Percentiles rank a stretch among this genome's conserved stretches.
phyloP scores from a whole-genome alignment of 192 early-diverging fungal genomes.

The Borealophlyctis nickersoniae region DNA sequence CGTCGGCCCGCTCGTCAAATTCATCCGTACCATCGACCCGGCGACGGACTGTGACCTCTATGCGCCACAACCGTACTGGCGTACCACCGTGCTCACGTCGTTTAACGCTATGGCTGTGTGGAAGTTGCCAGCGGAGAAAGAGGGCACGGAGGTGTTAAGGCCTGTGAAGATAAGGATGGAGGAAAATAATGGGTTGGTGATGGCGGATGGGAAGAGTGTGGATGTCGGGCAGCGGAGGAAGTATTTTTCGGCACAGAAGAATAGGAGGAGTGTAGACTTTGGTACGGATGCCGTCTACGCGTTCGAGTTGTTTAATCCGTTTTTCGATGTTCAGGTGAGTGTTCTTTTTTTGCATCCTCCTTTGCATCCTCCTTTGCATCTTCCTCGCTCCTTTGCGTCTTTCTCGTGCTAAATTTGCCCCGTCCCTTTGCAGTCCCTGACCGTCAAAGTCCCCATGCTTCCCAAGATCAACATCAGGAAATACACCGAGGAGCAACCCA shows the following conservation, averaged over 20 bases:
- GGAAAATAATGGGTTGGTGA: not conserved
- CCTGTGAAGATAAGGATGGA: no score
- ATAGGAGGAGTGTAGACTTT: conserved; percentile 16
- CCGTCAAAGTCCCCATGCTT: conserved; percentile 7
- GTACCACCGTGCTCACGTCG: conserved; percentile 20
- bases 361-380: not conserved
- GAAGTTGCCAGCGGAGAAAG: conserved; percentile 7
- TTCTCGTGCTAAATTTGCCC: not conserved
- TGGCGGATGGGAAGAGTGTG: not conserved
- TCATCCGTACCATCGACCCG: conserved; percentile 25
- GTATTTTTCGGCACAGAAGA: conserved; percentile 11
- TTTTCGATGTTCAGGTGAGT: no score
- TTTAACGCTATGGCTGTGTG: conserved; percentile 21
- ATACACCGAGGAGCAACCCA: no score
- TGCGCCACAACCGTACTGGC: conserved; percentile 21
- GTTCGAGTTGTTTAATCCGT: conserved; percentile 25
- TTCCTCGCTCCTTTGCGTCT: not conserved
- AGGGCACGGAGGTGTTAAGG: conserved; percentile 12
- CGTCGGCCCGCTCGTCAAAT: conserved; percentile 27
- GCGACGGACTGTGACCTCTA: conserved; percentile 27
- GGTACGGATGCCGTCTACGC: conserved; percentile 19
- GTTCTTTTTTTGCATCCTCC: no score
- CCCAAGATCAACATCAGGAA: conserved; percentile 26
- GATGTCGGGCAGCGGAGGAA: conserved; percentile 24
- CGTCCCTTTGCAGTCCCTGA: not conserved